Conservation (phyloP, 2,329 filamentous ascomycete species). For the Paraconiothyrium sp. region DNA sequence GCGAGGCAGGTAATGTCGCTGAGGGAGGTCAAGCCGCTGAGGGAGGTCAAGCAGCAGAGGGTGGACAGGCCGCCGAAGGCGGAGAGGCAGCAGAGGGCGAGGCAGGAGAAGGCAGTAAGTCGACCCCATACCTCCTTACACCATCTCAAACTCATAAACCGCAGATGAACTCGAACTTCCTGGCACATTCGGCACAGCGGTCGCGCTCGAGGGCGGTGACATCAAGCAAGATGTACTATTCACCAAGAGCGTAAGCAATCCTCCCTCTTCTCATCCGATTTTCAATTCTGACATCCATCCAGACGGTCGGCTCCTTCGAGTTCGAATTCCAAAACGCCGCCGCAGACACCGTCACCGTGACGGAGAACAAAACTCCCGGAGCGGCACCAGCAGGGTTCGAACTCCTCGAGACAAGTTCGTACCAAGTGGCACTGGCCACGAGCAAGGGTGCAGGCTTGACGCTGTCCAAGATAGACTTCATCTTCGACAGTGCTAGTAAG, state of each 20-base stretch:
- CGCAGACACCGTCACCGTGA: constrained; percentile 31
- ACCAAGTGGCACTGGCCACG: constrained; percentile 26
- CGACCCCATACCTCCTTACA: neutral
- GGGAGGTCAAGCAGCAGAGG: neutral
- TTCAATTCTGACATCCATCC: constrained; percentile 1
- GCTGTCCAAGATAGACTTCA: constrained; percentile 35
- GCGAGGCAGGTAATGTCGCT: neutral
- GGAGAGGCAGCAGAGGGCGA: constrained; percentile 12
- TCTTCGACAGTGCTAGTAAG: constrained; percentile 31
- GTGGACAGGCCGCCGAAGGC: neutral
- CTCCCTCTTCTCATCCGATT: neutral
- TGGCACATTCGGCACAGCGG: constrained; percentile 21
- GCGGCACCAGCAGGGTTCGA: constrained; percentile 31
- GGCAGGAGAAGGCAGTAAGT: constrained; percentile 22
- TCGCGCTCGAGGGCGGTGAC: constrained; percentile 25
- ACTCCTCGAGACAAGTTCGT: constrained; percentile 31
- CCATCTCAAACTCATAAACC: neutral
- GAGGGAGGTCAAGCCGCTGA: neutral
- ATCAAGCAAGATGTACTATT: constrained; percentile 36
- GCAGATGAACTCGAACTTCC: constrained; percentile 27
- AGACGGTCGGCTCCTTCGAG: constrained; percentile 35
- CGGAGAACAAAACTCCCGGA: constrained; percentile 29
- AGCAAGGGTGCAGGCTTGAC: constrained; percentile 34
- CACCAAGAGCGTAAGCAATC: constrained; percentile 26
- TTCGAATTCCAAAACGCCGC: constrained; percentile 30